A percentile compares a stretch with the other conserved stretches of the same genome.
These are phyloP conservation scores for Pseudogymnoascus sp. DNA, from an alignment of 2,329 filamentous ascomycete genomes.

Conservation along the genomic window DNA sequence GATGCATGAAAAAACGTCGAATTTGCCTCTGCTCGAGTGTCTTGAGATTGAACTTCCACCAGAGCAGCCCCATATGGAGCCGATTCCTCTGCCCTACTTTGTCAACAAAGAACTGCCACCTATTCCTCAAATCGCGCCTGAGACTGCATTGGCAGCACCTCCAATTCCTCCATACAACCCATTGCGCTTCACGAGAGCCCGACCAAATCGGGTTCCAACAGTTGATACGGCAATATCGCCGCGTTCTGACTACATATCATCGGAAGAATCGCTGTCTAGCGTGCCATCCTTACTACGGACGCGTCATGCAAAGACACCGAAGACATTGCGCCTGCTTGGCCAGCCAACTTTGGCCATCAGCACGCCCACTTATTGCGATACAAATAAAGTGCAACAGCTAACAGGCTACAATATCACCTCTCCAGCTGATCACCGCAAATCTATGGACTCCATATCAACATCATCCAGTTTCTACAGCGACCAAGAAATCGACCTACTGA, in stretches of 20 bases:
- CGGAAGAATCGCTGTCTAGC: background rate
- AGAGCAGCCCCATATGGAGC: slow-evolving; percentile 2
- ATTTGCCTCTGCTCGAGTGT: background rate
- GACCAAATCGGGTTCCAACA: background rate
- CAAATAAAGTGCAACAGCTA: background rate
- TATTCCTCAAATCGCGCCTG: background rate
- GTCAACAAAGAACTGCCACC: slow-evolving; percentile 2
- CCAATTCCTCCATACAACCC: background rate
- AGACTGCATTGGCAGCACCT: background rate
- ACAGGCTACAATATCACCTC: background rate
- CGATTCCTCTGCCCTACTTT: background rate
- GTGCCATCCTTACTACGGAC: background rate
- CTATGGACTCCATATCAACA: background rate
- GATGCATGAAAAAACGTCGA: background rate
- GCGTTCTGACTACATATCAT: background rate
- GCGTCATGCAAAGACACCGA: background rate
- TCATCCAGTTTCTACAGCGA: background rate
- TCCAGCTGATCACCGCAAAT: background rate
- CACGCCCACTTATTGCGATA: background rate
- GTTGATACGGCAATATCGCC: background rate
- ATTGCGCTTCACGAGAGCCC: background rate
- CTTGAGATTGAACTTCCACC: background rate
- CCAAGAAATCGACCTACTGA: background rate
- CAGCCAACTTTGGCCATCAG: background rate
- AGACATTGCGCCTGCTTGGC: background rate